Conservation (phyloP, 345 rosid species). For the Eucalyptus brandiana region DNA sequence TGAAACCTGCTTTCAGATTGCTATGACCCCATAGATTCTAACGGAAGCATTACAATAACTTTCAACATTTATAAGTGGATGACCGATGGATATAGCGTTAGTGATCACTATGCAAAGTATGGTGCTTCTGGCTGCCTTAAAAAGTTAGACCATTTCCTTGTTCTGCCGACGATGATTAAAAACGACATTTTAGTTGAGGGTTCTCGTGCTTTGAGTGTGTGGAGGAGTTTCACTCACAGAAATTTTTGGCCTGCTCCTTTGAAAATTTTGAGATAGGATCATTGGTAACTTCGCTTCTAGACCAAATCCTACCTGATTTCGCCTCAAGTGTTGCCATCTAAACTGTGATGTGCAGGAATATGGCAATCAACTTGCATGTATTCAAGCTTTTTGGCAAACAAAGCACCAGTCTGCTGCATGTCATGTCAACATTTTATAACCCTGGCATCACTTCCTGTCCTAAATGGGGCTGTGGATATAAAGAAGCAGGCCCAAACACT, state of each 20-base stretch:
- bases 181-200: neutral
- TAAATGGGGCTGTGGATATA: constrained; percentile 51
- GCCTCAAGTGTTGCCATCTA: neutral
- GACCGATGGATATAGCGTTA: constrained; percentile 41
- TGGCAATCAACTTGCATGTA: constrained; percentile 55
- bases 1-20: constrained; percentile 26
- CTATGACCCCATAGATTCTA: constrained; percentile 52
- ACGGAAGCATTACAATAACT: constrained; percentile 32
- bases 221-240: neutral
- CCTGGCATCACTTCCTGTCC: constrained; percentile 38
- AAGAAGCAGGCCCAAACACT: constrained; percentile 7
- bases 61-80: constrained; percentile 25
- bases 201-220: neutral
- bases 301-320: neutral
- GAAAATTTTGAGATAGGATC: neutral
- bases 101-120: neutral
- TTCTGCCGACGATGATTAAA: neutral
- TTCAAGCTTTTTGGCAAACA: constrained; percentile 34
- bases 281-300: neutral
- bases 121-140: neutral
- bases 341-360: constrained; percentile 19
- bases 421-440: constrained; percentile 47
- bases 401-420: constrained; percentile 34
- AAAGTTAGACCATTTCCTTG: neutral
- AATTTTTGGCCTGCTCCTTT: neutral